Conservation (phyloP, 2,329 filamentous ascomycete genomes). For the Aspergillus novoparasiticus region DNA sequence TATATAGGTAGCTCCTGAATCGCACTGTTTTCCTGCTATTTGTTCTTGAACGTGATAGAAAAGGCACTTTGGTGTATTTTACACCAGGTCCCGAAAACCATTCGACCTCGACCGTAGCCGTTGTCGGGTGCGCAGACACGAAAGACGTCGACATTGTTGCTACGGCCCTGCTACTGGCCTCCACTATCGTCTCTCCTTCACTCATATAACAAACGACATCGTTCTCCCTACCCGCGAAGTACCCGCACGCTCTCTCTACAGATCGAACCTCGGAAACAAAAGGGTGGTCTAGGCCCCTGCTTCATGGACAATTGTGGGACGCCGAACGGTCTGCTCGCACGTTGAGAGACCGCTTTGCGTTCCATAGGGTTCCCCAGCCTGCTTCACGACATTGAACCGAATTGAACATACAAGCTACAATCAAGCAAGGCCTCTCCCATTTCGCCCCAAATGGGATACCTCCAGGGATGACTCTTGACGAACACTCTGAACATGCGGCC, state of each 20-base stretch:
- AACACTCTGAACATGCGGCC: constrained; percentile 45
- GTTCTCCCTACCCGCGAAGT: background rate
- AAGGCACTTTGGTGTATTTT: background rate
- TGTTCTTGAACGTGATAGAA: background rate
- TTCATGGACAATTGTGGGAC: constrained; percentile 53
- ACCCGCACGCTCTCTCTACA: background rate
- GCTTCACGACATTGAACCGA: constrained; percentile 16
- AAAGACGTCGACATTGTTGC: background rate
- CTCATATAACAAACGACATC: background rate
- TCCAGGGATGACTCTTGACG: constrained; percentile 41
- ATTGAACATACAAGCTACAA: constrained; percentile 18
- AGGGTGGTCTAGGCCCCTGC: constrained; percentile 23
- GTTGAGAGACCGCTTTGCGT: constrained; percentile 55
- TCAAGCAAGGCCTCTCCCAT: constrained; percentile 15
- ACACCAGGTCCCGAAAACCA: background rate
- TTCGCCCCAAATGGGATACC: constrained; percentile 33
- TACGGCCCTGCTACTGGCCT: background rate
- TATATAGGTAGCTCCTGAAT: constrained; percentile 12
- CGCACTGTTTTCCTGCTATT: background rate
- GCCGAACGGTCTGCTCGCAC: constrained; percentile 52
- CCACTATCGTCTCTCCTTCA: background rate
- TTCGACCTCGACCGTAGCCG: background rate
- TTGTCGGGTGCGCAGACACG: background rate
- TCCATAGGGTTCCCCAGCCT: constrained; percentile 54
- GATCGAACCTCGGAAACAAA: constrained; percentile 1